These are phyloP conservation scores for Tardiomyces depauwii DNA, from an alignment of 1,139 yeast genomes.

Conservation along the genomic window DNA sequence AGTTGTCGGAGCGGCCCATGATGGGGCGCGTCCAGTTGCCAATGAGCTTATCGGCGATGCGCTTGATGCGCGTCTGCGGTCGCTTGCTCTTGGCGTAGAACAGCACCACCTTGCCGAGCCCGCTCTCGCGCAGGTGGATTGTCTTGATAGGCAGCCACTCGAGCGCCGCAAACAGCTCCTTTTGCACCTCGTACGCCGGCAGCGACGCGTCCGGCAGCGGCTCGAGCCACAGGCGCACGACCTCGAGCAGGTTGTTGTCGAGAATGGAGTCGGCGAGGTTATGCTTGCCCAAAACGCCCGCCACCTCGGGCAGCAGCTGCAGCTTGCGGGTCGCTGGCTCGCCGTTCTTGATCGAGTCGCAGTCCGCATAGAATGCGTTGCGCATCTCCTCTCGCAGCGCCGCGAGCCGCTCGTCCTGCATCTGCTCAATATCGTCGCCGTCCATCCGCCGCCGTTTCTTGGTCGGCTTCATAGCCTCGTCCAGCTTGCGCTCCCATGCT, in stretches of 20 bases:
- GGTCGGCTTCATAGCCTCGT: constrained; percentile 57
- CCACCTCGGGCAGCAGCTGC: constrained; percentile 64
- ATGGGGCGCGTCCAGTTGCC: constrained; percentile 99
- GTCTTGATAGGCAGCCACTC: constrained; percentile 83
- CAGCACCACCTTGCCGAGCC: constrained; percentile 87
- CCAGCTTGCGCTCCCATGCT: constrained; percentile 71
- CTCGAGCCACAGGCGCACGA: constrained; percentile 93
- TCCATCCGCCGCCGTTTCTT: constrained; percentile 43
- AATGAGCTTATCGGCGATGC: constrained; percentile 79
- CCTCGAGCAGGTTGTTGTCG: constrained; percentile 88
- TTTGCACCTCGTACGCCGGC: constrained; percentile 94
- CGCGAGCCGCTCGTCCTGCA: constrained; percentile 87
- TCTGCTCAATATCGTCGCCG: constrained; percentile 87
- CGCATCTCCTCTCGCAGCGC: constrained; percentile 83
- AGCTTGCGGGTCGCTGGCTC: constrained; percentile 81
- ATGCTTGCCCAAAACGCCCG: constrained; percentile 64
- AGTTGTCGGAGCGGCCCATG: constrained; percentile 89
- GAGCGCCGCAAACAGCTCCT: constrained; percentile 66
- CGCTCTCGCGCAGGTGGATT: constrained; percentile 87
- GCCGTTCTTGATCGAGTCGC: constrained; percentile 57
- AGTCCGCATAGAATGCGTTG: constrained; percentile 83
- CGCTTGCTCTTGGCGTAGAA: constrained; percentile 86
- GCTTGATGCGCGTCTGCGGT: constrained; percentile 77
- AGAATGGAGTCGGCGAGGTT: constrained; percentile 80
- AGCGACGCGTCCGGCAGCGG: constrained; percentile 96